Base-by-base conservation (phyloP, 2,329 filamentous ascomycete genomes). In the Ophiostoma ulmi region DNA sequence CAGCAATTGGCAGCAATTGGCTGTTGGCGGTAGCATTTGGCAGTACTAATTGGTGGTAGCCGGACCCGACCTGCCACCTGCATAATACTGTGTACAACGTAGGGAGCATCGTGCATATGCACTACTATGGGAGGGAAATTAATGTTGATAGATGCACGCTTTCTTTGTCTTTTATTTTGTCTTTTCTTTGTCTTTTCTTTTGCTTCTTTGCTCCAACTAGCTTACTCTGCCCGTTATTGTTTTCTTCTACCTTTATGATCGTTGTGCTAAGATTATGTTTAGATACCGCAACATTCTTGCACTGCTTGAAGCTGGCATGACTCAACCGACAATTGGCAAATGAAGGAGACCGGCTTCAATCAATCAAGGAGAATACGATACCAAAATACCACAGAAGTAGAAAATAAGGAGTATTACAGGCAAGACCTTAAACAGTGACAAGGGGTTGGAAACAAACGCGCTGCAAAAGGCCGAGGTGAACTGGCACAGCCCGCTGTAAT, bases 361-460 rank as follows among this genome's bases (percentile, higher is more conserved):
- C 14, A 48, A 13, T 13, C 38, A 39, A 3, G 38, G 10, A 39
- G 6, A 39, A 39, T 48, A 26, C 20, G 7, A 26, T 63, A 63
- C 58, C 4, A 63, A 58, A 58, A 26, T 10, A 58, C 52, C 3
- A 48, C n/a, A 48, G 17, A 48, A 44, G n/a, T 31, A 48, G 38
- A 39, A 39, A 11, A 39, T 1, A 39, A 39, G 31, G 31, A 31
- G 31, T 31, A 31, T 31, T 31, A 31, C 31, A 31, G 11, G 5
- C 38, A 39, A 39, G 44, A 48, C 44, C 17, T 14, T n/a, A 38
- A 69, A 52, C 26, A 14, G 61, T 22, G 70, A 70, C 73, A 1
- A 31, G 72, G 73, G 73, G 72, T 52, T 69, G 70, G 61, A 72
- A 71, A 71, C 70, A 72, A 71, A 74, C 73, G 73, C 73, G 73